Percentiles rank a stretch among this genome's conserved stretches.
Conservation (phyloP, 1,139 yeast genomes). For the Kluyveromyces sp. region DNA sequence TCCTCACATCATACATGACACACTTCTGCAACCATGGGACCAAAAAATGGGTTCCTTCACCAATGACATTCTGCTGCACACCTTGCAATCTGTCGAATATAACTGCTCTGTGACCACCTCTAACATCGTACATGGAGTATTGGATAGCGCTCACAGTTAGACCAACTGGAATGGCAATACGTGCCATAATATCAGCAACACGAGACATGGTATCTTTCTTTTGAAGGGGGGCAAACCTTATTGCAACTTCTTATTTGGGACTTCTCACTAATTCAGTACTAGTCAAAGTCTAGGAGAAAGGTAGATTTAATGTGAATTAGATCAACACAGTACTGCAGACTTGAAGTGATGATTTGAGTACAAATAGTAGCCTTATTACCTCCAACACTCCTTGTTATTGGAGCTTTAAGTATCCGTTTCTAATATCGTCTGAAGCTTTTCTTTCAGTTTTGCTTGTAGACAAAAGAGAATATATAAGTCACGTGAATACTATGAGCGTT, state of each 20-base stretch:
- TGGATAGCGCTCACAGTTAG: conserved; percentile 60
- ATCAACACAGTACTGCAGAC: too few species aligned
- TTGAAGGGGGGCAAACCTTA: not conserved
- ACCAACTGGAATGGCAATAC: conserved; percentile 65
- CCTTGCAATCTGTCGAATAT: conserved; percentile 89
- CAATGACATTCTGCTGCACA: conserved; percentile 77
- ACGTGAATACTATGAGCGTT: too few species aligned
- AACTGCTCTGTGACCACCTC: conserved; percentile 94
- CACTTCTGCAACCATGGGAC: conserved; percentile 96
- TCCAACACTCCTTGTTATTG: too few species aligned
- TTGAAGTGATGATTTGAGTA: too few species aligned
- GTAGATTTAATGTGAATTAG: not conserved
- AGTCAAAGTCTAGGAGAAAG: not conserved
- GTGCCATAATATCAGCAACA: conserved; percentile 25
- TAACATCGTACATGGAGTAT: conserved; percentile 81
- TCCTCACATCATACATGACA: conserved; percentile 82
- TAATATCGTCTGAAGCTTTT: too few species aligned
- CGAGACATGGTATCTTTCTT: conserved; percentile 16
- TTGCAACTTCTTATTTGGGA: not conserved
- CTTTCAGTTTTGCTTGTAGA: not conserved
- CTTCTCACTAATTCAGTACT: too few species aligned
- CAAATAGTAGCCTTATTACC: too few species aligned
- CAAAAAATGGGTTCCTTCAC: conserved; percentile 95
- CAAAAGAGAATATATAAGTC: not conserved
- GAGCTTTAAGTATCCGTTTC: too few species aligned